These are phyloP conservation scores for Arctium lappa DNA, from an alignment of 129 eudicot genomes.

Conservation along the genomic window DNA sequence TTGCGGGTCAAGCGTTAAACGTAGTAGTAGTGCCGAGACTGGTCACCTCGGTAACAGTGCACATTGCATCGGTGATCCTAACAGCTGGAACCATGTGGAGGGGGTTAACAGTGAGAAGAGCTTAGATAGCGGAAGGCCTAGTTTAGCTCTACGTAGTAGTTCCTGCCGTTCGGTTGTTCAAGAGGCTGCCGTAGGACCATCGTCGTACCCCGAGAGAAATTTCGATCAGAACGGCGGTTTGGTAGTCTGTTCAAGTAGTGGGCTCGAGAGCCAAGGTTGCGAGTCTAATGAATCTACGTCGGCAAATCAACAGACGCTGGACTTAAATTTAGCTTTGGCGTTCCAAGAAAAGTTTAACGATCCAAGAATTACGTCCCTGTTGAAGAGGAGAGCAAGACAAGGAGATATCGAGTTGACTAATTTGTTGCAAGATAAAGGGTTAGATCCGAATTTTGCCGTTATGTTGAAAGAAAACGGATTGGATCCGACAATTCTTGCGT, in stretches of 20 bases:
- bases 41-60: conserved; percentile 72
- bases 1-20: conserved; percentile 94
- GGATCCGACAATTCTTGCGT: conserved; percentile 89
- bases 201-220: conserved; percentile 52
- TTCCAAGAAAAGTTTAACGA: conserved; percentile 90
- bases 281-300: conserved; percentile 80
- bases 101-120: conserved; percentile 86
- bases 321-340: conserved; percentile 78
- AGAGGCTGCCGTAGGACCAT: conserved; percentile 71
- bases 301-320: conserved; percentile 62
- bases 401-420: conserved; percentile 78
- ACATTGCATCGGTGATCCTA: conserved; percentile 66
- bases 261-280: conserved; percentile 92
- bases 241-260: conserved; percentile 78
- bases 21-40: conserved; percentile 95
- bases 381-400: conserved; percentile 64
- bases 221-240: conserved; percentile 45
- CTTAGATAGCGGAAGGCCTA: conserved; percentile 94
- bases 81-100: conserved; percentile 71
- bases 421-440: conserved; percentile 87
- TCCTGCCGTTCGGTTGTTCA: conserved; percentile 89
- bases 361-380: conserved; percentile 78
- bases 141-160: conserved; percentile 75
- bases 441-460: conserved; percentile 96
- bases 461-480: conserved; percentile 95